phyloP scores from a whole-genome alignment of 2,329 filamentous ascomycete species.

The Byssochlamys sp. region DNA sequence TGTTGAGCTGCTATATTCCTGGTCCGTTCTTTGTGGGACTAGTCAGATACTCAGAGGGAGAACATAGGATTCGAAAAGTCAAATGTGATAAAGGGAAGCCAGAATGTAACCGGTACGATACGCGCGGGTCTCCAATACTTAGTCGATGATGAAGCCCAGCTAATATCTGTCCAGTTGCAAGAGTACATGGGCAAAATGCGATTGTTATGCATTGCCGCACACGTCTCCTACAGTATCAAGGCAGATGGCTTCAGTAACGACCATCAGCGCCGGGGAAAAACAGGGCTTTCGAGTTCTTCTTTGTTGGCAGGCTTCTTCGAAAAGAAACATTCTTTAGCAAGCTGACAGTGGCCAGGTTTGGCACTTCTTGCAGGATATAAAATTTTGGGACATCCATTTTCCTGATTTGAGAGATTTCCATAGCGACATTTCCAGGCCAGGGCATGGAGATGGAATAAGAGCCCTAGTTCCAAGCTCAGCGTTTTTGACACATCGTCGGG shows the following conservation, averaged over 20 bases:
- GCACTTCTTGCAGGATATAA: slow-evolving; percentile 37
- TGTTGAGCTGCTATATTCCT: neutral
- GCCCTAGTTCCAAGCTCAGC: too few relatives aligned
- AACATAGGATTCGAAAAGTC: slow-evolving; percentile 36
- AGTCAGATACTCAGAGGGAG: slow-evolving; percentile 1
- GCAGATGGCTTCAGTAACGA: neutral
- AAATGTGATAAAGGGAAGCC: slow-evolving; percentile 59
- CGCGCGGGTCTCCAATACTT: slow-evolving; percentile 25
- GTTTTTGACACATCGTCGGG: too few relatives aligned
- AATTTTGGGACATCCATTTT: too few relatives aligned
- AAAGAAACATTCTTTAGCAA: slow-evolving; percentile 12
- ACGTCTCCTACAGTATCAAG: neutral
- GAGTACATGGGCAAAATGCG: neutral
- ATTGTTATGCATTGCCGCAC: neutral
- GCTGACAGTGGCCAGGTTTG: too few relatives aligned
- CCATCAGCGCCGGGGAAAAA: neutral
- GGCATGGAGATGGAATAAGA: too few relatives aligned
- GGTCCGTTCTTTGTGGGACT: neutral
- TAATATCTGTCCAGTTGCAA: neutral
- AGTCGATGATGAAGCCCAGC: slow-evolving; percentile 14
- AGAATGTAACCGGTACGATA: slow-evolving; percentile 48
- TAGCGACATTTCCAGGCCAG: too few relatives aligned
- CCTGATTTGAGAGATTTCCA: too few relatives aligned
- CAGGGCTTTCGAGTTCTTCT: slow-evolving; percentile 18
- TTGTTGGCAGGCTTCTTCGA: slow-evolving; percentile 58